Evolutionary conservation across 1,139 yeast genomes (phyloP).

Genomic region (Wickerhamiella pararugosa): DNA sequence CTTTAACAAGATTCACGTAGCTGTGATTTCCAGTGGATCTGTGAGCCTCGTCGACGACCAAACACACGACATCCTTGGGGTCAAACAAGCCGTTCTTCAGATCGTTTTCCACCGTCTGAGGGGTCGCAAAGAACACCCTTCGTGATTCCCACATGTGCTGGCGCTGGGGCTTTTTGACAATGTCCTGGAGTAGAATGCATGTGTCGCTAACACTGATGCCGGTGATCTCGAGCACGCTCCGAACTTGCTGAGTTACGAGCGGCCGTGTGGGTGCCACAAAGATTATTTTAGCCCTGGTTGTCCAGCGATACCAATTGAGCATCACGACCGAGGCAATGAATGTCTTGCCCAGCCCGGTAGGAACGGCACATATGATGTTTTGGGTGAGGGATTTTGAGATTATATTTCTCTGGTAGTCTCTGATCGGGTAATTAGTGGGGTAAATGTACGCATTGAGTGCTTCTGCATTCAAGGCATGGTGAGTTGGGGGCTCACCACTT

Average conservation of each 20-base stretch:
- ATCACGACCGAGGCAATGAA: conserved; percentile 90
- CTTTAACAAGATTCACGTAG: conserved; percentile 65
- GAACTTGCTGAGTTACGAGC: conserved; percentile 91
- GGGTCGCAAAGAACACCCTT: conserved; percentile 84
- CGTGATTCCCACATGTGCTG: conserved; percentile 60
- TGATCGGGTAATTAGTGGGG: conserved; percentile 68
- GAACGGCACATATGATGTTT: conserved; percentile 76
- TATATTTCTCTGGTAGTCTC: conserved; percentile 81
- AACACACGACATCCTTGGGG: conserved; percentile 56
- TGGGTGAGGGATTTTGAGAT: conserved; percentile 56
- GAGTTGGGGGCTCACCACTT: conserved; percentile 4
- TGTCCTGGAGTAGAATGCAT: conserved; percentile 62
- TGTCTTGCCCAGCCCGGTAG: conserved; percentile 96
- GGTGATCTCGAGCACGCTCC: conserved; percentile 78
- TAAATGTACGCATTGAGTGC: conserved; percentile 44
- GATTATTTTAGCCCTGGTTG: conserved; percentile 53
- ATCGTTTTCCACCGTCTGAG: conserved; percentile 92
- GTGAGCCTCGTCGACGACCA: conserved; percentile 94
- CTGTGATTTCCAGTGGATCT: conserved; percentile 84
- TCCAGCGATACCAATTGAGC: conserved; percentile 84
- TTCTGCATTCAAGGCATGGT: conserved; percentile 33
- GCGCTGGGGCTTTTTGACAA: conserved; percentile 43
- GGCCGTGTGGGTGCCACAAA: conserved; percentile 98
- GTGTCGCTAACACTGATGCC: conserved; percentile 67
- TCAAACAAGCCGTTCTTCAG: conserved; percentile 56